Evolutionary conservation across 2,329 filamentous ascomycete genomes (phyloP).

Genomic region (Elsinoe batatas): DNA sequence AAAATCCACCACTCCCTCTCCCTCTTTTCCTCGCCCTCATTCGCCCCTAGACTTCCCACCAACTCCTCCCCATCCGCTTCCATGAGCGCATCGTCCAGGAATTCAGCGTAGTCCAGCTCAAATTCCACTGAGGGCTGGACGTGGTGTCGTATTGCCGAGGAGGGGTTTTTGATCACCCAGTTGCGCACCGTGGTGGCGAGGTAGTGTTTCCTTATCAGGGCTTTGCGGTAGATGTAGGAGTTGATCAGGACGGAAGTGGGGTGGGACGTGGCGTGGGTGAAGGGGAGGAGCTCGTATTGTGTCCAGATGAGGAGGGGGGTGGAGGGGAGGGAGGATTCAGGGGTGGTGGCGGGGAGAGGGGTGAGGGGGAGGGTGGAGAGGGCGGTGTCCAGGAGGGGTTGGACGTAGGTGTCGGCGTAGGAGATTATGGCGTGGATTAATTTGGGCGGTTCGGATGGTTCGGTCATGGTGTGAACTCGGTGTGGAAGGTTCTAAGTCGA

Average conservation of each 20-base stretch:
- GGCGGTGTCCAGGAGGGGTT: constrained; percentile 71
- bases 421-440: constrained; percentile 55
- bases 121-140: constrained; percentile 75
- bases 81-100: constrained; percentile 82
- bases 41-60: constrained; percentile 63
- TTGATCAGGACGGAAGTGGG: constrained; percentile 61
- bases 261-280: constrained; percentile 59
- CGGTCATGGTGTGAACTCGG: too few species aligned
- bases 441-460: neutral
- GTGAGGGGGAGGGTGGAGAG: constrained; percentile 47
- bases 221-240: constrained; percentile 91
- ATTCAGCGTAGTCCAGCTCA: constrained; percentile 94
- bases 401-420: constrained; percentile 83
- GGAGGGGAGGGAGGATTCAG: constrained; percentile 40
- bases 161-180: constrained; percentile 77
- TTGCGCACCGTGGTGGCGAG: constrained; percentile 72
- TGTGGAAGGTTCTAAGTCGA: too few species aligned
- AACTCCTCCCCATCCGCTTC: constrained; percentile 85
- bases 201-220: constrained; percentile 92
- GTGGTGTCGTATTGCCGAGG: constrained; percentile 56
- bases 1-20: constrained; percentile 87
- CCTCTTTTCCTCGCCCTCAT: constrained; percentile 38
- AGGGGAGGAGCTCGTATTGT: constrained; percentile 81
- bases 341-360: constrained; percentile 36
- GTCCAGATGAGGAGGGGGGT: constrained; percentile 63